Evolutionary conservation across 2,329 filamentous ascomycete genomes (phyloP).

Genomic region (Colletotrichum sp.): DNA sequence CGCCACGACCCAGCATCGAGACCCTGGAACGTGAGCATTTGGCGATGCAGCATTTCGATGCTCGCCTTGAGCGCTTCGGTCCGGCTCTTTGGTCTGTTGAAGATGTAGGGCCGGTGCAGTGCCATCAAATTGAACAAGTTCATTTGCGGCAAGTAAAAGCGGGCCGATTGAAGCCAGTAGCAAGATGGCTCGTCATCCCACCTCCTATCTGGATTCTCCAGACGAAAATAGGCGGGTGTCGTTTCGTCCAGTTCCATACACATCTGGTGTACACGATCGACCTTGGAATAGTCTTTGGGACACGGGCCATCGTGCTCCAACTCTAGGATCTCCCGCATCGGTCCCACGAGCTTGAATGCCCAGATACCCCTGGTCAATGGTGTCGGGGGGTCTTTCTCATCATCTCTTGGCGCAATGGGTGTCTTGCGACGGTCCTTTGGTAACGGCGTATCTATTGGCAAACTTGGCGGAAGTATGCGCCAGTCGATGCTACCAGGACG

Average conservation of each 20-base stretch:
- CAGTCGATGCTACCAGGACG: constrained; percentile 62
- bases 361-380: constrained; percentile 60
- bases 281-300: constrained; percentile 57
- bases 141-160: constrained; percentile 51
- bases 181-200: constrained; percentile 61
- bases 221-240: constrained; percentile 58
- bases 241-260: constrained; percentile 52
- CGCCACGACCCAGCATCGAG: constrained; percentile 56
- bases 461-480: constrained; percentile 48
- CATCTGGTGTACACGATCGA: constrained; percentile 58
- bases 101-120: constrained; percentile 67
- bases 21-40: constrained; percentile 53
- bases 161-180: constrained; percentile 54
- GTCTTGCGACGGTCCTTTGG: constrained; percentile 52
- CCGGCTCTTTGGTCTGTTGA: constrained; percentile 59
- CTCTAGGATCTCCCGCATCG: constrained; percentile 57
- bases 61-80: constrained; percentile 61
- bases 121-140: constrained; percentile 62
- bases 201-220: constrained; percentile 60
- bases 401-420: constrained; percentile 51
- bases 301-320: constrained; percentile 62
- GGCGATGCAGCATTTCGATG: constrained; percentile 59
- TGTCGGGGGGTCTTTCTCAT: constrained; percentile 58
- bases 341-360: constrained; percentile 51
- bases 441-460: constrained; percentile 58